Conservation (phyloP, 2,329 filamentous ascomycete genomes). For the Corinectria fuckeliana region DNA sequence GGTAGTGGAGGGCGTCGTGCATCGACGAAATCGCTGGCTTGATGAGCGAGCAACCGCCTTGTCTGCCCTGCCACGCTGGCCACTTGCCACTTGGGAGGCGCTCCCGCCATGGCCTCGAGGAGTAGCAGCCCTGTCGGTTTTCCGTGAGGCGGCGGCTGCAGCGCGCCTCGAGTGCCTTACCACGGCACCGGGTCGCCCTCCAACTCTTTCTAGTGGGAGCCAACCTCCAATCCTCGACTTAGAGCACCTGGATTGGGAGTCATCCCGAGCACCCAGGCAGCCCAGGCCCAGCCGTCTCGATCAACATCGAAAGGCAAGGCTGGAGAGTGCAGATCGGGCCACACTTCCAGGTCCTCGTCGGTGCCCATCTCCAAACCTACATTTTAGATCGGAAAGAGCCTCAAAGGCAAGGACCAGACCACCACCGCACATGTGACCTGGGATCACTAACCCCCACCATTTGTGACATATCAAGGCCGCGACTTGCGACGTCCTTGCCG, state of each 20-base stretch:
- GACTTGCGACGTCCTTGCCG: conserved; percentile 13
- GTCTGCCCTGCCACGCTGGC: conserved; percentile 6
- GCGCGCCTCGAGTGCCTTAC: conserved; percentile 27
- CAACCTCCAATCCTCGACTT: conserved; percentile 7
- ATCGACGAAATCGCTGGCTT: neutral
- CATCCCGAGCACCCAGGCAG: conserved; percentile 7
- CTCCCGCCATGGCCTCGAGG: conserved; percentile 18
- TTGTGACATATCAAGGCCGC: conserved; percentile 27
- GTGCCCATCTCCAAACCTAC: conserved; percentile 27
- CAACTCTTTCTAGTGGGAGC: conserved; percentile 16
- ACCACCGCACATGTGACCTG: conserved; percentile 25
- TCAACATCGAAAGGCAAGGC: conserved; percentile 6
- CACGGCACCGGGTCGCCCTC: conserved; percentile 28
- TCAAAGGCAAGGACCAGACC: conserved; percentile 23
- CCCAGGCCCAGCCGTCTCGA: conserved; percentile 9
- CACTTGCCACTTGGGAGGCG: conserved; percentile 13
- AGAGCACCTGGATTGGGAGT: conserved; percentile 9
- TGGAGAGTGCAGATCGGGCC: conserved; percentile 19
- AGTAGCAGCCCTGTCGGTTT: conserved; percentile 13
- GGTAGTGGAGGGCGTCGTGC: conserved; percentile 5
- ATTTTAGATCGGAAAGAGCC: conserved; percentile 27
- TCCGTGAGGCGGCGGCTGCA: conserved; percentile 27
- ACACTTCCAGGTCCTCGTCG: conserved; percentile 9
- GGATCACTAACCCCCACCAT: conserved; percentile 26
- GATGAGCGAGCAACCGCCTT: conserved; percentile 3